Base-by-base conservation (phyloP, 345 rosid species). In the Brassica rapa region DNA sequence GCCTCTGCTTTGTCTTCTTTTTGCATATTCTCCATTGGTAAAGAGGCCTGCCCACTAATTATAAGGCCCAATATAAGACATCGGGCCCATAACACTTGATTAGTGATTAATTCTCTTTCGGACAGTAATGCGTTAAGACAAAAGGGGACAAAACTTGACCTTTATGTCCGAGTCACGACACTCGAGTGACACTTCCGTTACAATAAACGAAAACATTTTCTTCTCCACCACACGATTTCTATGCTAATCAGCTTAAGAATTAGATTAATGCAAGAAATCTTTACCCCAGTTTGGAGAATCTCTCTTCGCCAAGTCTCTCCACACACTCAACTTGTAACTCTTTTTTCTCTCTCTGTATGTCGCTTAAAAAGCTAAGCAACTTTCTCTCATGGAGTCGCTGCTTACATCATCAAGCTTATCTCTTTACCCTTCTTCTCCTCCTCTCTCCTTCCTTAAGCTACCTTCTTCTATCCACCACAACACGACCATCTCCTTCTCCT, bases 361-460 rank as follows among this genome's bases (percentile, higher is more conserved):
- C 56, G 27, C 72, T 67, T 46, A 14, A 68, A 46, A 68, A 46
- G 66, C 83, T 80, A 43, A 43, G 15, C 51, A 43, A 43, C 51
- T 43, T 43, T 43, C 69, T 81, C 69, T 72, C 78, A 89, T 88
- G 96, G 86, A 76, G 81, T 75, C 86, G n/a, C 51, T 43, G 51
- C 39, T 86, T 12, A 81, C 79, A 10, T 46, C 82, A 43, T 43
- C 51, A 43, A 39, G 12, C 51, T 71, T 81, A 30, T 59, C 72
- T 56, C 77, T 35, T 73, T 25, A 23, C 53, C 59, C 85, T 21
- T 68, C 41, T 37, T 66, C 43, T 37, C 1, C 7, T 37, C 70
- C 43, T 39, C 56, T 76, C 12, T 79, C 86, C 4, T 82, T 81
- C 65, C 63, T 80, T 41, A 85, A 75, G 29, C 71, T 80, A 60